Evolutionary conservation across 2,329 filamentous ascomycete species (phyloP).

Genomic region (Pseudogymnoascus sp.): DNA sequence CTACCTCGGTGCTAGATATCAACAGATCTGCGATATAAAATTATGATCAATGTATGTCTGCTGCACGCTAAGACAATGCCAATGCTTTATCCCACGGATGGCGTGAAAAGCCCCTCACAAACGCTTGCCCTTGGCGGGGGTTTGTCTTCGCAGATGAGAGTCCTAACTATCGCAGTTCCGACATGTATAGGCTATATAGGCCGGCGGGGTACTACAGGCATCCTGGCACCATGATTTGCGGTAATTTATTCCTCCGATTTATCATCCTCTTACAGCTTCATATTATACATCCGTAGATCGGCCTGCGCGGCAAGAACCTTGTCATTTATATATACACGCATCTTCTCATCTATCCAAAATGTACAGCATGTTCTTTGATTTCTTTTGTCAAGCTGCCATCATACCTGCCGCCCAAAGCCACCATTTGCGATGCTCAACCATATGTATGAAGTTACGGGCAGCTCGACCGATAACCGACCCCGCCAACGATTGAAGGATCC

Average conservation of each 20-base stretch:
- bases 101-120: background rate
- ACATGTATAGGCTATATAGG: conserved; percentile 3
- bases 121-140: background rate
- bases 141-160: background rate
- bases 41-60: background rate
- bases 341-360: background rate
- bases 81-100: background rate
- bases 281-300: conserved; percentile 5
- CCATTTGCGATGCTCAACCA: background rate
- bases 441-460: background rate
- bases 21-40: background rate
- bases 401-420: background rate
- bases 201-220: background rate
- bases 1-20: background rate
- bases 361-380: background rate
- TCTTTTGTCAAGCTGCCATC: background rate
- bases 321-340: background rate
- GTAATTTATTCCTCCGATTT: conserved; percentile 7
- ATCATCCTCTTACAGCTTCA: background rate
- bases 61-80: background rate
- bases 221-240: conserved; percentile 1
- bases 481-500: background rate
- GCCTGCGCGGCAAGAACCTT: background rate
- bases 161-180: background rate
- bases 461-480: background rate